These are phyloP conservation scores for Priceomyces fermenticarens DNA, from an alignment of 805 yeast species.

Conservation along the genomic window DNA sequence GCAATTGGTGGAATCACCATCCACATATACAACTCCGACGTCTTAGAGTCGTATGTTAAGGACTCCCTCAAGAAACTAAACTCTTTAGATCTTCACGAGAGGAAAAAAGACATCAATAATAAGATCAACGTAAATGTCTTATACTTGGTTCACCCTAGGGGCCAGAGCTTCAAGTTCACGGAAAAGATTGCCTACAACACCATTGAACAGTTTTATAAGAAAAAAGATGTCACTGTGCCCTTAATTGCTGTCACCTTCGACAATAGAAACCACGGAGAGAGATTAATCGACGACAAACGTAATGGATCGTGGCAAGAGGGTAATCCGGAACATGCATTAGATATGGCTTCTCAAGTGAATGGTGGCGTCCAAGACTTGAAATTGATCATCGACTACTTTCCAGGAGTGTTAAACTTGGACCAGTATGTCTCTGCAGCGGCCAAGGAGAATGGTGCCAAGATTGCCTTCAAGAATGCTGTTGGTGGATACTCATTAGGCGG, in stretches of 20 bases:
- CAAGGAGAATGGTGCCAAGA: constrained; percentile 14
- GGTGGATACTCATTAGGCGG: constrained; percentile 58
- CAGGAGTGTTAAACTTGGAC: constrained; percentile 35
- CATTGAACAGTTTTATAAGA: constrained; percentile 22
- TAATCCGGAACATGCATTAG: constrained; percentile 48
- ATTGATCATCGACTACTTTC: constrained; percentile 43
- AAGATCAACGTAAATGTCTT: constrained; percentile 37
- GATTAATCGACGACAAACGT: constrained; percentile 30
- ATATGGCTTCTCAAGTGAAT: constrained; percentile 48
- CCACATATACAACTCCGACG: constrained; percentile 40
- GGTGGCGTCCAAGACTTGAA: constrained; percentile 45
- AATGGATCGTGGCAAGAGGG: constrained; percentile 48
- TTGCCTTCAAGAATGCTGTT: constrained; percentile 35
- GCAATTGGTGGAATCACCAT: constrained; percentile 46
- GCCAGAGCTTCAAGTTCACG: constrained; percentile 33
- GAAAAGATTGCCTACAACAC: constrained; percentile 40
- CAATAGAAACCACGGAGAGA: constrained; percentile 53
- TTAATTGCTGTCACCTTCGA: constrained; percentile 52
- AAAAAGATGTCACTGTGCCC: constrained; percentile 20
- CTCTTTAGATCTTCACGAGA: constrained; percentile 1
- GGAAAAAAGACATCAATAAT: constrained; percentile 4
- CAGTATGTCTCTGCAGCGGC: constrained; percentile 15
- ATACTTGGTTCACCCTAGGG: constrained; percentile 48
- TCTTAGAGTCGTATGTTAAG: constrained; percentile 23
- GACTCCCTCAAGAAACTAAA: constrained; percentile 10